Evolutionary conservation across 257 asterid genomes (phyloP).

Genomic region (Catharanthus roseus): DNA sequence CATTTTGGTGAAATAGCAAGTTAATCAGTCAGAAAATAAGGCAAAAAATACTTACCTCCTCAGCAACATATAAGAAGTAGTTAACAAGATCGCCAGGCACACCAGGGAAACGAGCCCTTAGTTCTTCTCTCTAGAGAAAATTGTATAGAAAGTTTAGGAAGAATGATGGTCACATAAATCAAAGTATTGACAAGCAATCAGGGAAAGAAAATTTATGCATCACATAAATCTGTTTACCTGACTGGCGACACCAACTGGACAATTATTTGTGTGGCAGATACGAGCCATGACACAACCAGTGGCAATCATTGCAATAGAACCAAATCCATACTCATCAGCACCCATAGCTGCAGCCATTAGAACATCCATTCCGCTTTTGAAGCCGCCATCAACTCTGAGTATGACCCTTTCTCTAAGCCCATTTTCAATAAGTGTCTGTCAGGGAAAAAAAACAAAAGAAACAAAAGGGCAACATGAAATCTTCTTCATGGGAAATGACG

Average conservation of each 20-base stretch:
- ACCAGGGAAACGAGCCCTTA: slow-evolving; percentile 99
- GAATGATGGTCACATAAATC: background rate
- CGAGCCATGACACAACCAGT: slow-evolving; percentile 99
- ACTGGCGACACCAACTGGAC: slow-evolving; percentile 99
- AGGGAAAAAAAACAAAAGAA: slow-evolving; percentile 11
- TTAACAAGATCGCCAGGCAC: slow-evolving; percentile 97
- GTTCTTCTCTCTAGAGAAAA: slow-evolving; percentile 76
- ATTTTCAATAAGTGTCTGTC: slow-evolving; percentile 79
- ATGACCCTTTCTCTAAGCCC: slow-evolving; percentile 98
- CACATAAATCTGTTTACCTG: slow-evolving; percentile 48
- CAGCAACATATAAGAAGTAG: slow-evolving; percentile 85
- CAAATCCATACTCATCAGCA: slow-evolving; percentile 98
- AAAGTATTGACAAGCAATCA: background rate
- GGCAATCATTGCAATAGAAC: slow-evolving; percentile 98
- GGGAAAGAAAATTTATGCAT: background rate
- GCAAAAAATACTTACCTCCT: slow-evolving; percentile 52
- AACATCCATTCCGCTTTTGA: slow-evolving; percentile 95
- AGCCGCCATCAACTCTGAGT: slow-evolving; percentile 98
- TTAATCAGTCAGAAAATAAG: background rate
- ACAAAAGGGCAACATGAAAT: slow-evolving; percentile 6
- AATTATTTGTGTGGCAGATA: slow-evolving; percentile 96
- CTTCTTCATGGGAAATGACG: background rate
- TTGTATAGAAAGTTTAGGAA: background rate
- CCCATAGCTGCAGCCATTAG: slow-evolving; percentile 97
- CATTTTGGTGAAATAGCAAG: background rate